These are phyloP conservation scores for Populus deltoides DNA, from an alignment of 345 rosid species.

Conservation along the genomic window DNA sequence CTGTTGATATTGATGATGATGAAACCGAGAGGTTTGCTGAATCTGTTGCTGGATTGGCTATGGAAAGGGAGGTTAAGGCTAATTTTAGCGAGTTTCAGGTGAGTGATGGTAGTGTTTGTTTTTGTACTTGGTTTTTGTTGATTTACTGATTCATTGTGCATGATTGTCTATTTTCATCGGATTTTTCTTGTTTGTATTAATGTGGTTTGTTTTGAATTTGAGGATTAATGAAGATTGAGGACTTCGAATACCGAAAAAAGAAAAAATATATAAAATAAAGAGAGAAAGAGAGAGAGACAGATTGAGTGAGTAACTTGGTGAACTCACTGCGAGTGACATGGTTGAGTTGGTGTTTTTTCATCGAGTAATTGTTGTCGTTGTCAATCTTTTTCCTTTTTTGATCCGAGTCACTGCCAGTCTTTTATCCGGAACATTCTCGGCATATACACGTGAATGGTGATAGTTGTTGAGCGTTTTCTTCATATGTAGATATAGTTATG, in stretches of 20 bases:
- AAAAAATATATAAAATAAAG: no score
- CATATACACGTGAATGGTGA: not conserved
- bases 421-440: no score
- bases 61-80: constrained; percentile 68
- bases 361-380: no score
- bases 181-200: not conserved
- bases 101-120: constrained; percentile 7
- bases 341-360: no score
- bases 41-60: constrained; percentile 69
- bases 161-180: not conserved
- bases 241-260: not conserved
- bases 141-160: not conserved
- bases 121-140: not conserved
- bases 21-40: constrained; percentile 64
- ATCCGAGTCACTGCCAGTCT: no score
- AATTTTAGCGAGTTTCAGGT: constrained; percentile 86
- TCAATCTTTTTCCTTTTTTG: no score
- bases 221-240: not conserved
- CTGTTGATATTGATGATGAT: constrained; percentile 63
- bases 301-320: not conserved
- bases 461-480: not conserved
- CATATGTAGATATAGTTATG: not conserved
- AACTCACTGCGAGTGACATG: not conserved
- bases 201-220: not conserved
- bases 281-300: no score